phyloP scores from a whole-genome alignment of 2,329 filamentous ascomycete species.

The Falciphora oryzae region DNA sequence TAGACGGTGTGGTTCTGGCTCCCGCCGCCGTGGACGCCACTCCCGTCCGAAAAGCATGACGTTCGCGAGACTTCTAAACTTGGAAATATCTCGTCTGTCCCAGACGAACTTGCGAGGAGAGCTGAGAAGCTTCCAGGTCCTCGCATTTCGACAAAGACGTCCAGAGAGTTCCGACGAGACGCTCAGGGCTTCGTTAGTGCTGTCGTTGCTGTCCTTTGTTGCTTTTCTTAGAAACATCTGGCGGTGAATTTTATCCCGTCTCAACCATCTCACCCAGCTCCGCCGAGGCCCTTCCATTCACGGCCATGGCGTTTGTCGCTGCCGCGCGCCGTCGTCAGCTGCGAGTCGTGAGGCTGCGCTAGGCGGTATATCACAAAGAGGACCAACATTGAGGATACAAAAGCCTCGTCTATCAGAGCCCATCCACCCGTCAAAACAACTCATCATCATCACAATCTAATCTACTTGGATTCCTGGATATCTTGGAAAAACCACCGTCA shows the following conservation, averaged over 20 bases:
- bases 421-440: neutral
- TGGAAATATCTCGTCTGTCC: neutral
- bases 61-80: neutral
- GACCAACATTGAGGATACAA: neutral
- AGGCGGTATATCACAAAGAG: neutral
- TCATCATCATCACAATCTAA: neutral
- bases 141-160: neutral
- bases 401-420: neutral
- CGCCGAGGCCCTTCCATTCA: neutral
- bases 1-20: too few species aligned
- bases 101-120: neutral
- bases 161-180: neutral
- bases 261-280: neutral
- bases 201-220: neutral
- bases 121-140: neutral
- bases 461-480: neutral
- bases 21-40: neutral
- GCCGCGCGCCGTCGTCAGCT: neutral
- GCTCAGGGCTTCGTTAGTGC: neutral
- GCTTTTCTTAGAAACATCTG: neutral
- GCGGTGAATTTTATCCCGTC: neutral
- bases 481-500: neutral
- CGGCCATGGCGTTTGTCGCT: neutral
- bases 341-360: neutral
- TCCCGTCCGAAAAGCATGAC: neutral